These are phyloP conservation scores for Elsinoe perseae DNA, from an alignment of 2,329 filamentous ascomycete species.

Conservation along the genomic window DNA sequence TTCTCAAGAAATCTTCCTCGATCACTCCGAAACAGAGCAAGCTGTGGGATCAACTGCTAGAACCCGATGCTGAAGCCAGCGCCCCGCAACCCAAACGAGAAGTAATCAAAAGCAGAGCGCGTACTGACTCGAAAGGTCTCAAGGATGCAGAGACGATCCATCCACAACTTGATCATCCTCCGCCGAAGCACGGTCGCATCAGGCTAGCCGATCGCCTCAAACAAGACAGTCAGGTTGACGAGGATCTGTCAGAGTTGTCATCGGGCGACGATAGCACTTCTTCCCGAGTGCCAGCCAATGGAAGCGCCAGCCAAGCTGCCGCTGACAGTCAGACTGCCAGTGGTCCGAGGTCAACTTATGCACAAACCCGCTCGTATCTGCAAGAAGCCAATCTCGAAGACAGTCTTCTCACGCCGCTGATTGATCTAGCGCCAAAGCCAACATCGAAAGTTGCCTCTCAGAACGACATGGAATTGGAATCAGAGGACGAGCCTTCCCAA, in stretches of 20 bases:
- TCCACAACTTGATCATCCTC: not conserved
- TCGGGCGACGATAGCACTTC: conserved; percentile 6
- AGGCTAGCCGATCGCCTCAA: conserved; percentile 11
- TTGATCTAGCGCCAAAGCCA: conserved; percentile 22
- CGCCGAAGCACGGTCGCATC: not conserved
- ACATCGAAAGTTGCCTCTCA: conserved; percentile 22
- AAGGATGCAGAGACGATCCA: not conserved
- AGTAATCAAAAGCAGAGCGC: not conserved
- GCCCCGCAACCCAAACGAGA: not conserved
- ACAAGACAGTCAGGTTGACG: conserved; percentile 7
- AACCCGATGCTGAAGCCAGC: conserved; percentile 18
- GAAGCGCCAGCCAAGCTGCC: not conserved
- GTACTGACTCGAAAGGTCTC: not conserved
- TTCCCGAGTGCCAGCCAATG: not conserved
- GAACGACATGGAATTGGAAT: conserved; percentile 38
- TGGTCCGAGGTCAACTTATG: conserved; percentile 50
- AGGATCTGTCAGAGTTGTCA: not conserved
- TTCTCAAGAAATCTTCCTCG: conserved; percentile 4
- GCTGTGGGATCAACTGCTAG: conserved; percentile 27
- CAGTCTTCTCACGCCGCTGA: conserved; percentile 27
- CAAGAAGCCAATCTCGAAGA: conserved; percentile 41
- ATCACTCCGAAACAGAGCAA: conserved; percentile 28
- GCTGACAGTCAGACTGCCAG: conserved; percentile 18
- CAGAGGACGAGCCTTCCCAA: conserved; percentile 36
- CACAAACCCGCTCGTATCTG: conserved; percentile 52